Evolutionary conservation across 2,329 filamentous ascomycete species (phyloP).

Genomic region (Acephala macrosclerotiorum): DNA sequence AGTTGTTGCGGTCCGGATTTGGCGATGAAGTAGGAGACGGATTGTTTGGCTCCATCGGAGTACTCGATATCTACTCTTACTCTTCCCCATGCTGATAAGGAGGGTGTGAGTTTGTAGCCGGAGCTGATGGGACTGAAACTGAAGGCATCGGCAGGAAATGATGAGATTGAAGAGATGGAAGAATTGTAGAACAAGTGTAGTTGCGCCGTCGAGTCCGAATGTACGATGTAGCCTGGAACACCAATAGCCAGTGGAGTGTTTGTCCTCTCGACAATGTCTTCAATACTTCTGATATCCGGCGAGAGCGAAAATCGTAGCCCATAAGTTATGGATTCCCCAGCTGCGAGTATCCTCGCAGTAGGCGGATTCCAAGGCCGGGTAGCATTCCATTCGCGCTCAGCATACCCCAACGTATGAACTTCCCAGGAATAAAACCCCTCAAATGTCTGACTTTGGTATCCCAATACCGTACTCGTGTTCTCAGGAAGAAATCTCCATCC

Average conservation of each 20-base stretch:
- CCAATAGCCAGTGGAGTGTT: constrained; percentile 58
- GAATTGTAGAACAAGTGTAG: constrained; percentile 54
- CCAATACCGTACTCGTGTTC: constrained; percentile 46
- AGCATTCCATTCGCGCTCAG: constrained; percentile 61
- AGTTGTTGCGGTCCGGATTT: constrained; percentile 54
- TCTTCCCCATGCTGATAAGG: constrained; percentile 55
- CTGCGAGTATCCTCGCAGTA: constrained; percentile 52
- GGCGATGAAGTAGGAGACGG: constrained; percentile 63
- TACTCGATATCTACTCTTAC: constrained; percentile 57
- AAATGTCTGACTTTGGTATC: constrained; percentile 61
- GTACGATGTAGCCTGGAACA: constrained; percentile 62
- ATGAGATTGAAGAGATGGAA: constrained; percentile 49
- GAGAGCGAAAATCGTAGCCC: constrained; percentile 60
- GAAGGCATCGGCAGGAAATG: constrained; percentile 49
- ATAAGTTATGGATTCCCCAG: constrained; percentile 54
- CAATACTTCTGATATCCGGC: constrained; percentile 54
- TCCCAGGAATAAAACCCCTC: constrained; percentile 70
- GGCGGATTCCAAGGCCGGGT: constrained; percentile 62
- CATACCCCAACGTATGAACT: constrained; percentile 59
- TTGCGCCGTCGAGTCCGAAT: constrained; percentile 53
- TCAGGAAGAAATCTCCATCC: constrained; percentile 62
- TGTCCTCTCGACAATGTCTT: constrained; percentile 52
- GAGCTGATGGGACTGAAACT: constrained; percentile 41
- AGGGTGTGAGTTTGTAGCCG: constrained; percentile 53
- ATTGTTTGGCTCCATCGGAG: constrained; percentile 55